Base-by-base conservation (phyloP, 1,284 basidiomycete species). In the Fistulinella staudtii region DNA sequence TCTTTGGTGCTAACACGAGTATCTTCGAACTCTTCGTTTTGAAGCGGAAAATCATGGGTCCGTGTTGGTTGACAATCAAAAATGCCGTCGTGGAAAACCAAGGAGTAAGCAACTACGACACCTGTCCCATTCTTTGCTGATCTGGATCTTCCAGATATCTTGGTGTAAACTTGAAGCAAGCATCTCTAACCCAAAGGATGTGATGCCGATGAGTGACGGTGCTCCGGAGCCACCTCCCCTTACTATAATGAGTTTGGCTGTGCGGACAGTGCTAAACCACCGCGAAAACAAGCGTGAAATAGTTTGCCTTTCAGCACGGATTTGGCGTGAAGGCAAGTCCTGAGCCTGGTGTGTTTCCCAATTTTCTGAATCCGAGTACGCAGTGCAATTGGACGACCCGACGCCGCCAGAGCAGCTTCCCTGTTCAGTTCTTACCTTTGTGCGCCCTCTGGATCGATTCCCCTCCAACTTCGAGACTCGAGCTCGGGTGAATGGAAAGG, bases 41-140 rank as follows among this genome's bases (percentile, higher is more conserved):
- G 43, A 98, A 98, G 68, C 82, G 93, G 28, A 93, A 93, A 68
- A 97, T 99, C 52, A 98, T 97, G 91, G 96, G 96, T 3, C 94
- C 96, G 0, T 99, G 96, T 64, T 99, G 95, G 96, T 73, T 99
- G 39, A 79, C 87, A 48, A 77, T 99, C 52, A 85, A 87, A 63
- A 77, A 84, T 20, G 81, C 85, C 10, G 68, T 77, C 36, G 69
- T 91, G 17, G 84, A 87, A 43, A 69, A 83, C 57, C 86, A 89
- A 66, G 85, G 86, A 8, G 89, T 92, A 62, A 45, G 85, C 68
- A 5, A 7, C 20, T n/a, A 45, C 18, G 14, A 33, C 21, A 39
- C n/a, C 35, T 31, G 9, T 25, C 14, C 21, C 8, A 36, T 30
- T 23, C 13, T 30, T 31, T 15, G 23, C 31, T 53, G 8, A 50